Conservation (phyloP, 768 basidiomycete species). For the Bullera alba region DNA sequence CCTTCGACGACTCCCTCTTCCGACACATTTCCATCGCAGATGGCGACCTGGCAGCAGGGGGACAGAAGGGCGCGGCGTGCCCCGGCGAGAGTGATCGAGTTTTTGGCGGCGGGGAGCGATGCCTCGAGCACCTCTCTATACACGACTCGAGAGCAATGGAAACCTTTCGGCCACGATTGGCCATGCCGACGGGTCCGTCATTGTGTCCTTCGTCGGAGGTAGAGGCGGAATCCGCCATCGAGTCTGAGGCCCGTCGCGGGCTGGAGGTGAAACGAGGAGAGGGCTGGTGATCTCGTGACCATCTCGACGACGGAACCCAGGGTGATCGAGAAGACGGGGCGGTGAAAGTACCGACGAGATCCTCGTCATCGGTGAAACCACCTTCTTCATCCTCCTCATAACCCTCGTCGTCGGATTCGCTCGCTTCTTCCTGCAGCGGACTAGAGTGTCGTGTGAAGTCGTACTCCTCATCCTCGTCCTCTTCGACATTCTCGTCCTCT, state of each 20-base stretch:
- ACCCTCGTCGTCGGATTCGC: background rate
- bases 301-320: background rate
- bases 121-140: background rate
- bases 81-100: background rate
- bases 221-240: background rate
- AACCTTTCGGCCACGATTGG: background rate
- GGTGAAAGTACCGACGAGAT: background rate
- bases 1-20: background rate
- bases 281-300: background rate
- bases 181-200: background rate
- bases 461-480: slow-evolving; percentile 2
- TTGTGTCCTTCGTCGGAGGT: background rate
- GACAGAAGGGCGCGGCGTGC: background rate
- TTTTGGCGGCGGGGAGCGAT: background rate
- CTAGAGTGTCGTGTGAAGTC: background rate
- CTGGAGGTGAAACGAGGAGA: background rate
- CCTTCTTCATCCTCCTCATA: slow-evolving; percentile 4
- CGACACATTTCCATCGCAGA: background rate
- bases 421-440: background rate
- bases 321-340: background rate
- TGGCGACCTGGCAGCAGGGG: background rate
- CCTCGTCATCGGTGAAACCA: background rate
- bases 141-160: background rate
- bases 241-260: background rate
- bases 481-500: background rate